phyloP scores from a whole-genome alignment of 768 basidiomycete genomes.

The Porphyrellus cyaneotinctus region DNA sequence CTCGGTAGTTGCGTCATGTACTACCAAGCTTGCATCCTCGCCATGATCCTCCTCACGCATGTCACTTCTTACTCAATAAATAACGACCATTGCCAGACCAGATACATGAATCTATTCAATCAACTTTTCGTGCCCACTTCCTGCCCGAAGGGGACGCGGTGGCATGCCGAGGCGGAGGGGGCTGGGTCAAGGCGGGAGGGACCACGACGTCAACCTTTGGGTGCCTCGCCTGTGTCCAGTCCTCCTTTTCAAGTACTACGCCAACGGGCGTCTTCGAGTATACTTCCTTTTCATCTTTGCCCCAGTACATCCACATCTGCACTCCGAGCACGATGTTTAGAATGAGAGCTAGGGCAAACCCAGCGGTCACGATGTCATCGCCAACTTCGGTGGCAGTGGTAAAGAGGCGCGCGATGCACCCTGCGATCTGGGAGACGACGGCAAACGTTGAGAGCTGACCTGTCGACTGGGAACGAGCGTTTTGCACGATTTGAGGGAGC shows the following conservation, averaged over 20 bases:
- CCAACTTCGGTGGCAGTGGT: constrained; percentile 89
- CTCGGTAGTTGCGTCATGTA: neutral
- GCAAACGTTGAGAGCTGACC: constrained; percentile 95
- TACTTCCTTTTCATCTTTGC: constrained; percentile 41
- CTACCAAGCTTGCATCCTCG: neutral
- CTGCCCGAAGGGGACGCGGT: constrained; percentile 49
- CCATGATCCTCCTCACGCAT: neutral
- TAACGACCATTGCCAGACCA: constrained; percentile 11
- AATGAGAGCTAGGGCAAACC: constrained; percentile 77
- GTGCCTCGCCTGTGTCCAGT: constrained; percentile 24
- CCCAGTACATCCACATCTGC: constrained; percentile 87
- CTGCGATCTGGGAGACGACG: constrained; percentile 80
- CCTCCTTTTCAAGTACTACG: constrained; percentile 27
- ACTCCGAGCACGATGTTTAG: constrained; percentile 81
- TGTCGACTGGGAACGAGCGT: constrained; percentile 69
- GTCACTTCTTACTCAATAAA: constrained; percentile 14
- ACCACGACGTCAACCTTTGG: constrained; percentile 42
- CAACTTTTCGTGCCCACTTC: constrained; percentile 73
- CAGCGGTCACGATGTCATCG: constrained; percentile 74
- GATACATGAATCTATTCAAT: constrained; percentile 38
- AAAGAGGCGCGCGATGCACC: constrained; percentile 89
- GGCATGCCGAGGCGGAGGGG: constrained; percentile 38
- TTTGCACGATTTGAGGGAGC: constrained; percentile 88
- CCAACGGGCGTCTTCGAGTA: constrained; percentile 17
- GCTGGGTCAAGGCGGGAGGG: constrained; percentile 37